These are phyloP conservation scores for Penicillium capsulatum DNA, from an alignment of 2,329 filamentous ascomycete genomes.

Conservation along the genomic window DNA sequence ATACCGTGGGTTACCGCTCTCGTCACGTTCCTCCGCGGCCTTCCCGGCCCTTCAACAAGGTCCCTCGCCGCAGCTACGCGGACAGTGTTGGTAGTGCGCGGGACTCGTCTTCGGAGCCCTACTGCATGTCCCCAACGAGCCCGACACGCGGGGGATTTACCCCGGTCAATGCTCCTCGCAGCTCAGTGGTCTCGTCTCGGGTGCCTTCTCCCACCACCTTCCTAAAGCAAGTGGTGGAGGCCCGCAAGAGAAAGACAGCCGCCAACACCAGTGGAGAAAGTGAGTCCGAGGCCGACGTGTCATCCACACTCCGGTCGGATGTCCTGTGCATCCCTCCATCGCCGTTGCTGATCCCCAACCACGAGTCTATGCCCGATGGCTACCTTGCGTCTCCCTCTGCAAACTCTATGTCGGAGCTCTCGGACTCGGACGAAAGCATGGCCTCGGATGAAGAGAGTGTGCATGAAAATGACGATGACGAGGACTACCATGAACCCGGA, in stretches of 20 bases:
- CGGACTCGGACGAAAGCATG: constrained; percentile 6
- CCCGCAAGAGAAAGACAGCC: background rate
- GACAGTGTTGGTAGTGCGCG: constrained; percentile 39
- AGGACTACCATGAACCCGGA: constrained; percentile 14
- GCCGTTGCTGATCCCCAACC: background rate
- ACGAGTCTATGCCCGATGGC: no score
- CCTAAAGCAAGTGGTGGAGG: constrained; percentile 17
- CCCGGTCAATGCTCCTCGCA: constrained; percentile 41
- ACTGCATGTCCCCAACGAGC: constrained; percentile 39
- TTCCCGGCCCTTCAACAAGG: constrained; percentile 18
- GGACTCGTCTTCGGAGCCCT: constrained; percentile 37
- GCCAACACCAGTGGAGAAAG: constrained; percentile 10
- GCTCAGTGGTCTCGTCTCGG: constrained; percentile 10
- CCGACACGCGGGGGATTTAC: constrained; percentile 40
- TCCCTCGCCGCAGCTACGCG: constrained; percentile 23
- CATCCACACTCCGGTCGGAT: constrained; percentile 11
- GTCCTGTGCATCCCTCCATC: constrained; percentile 5
- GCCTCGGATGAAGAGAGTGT: constrained; percentile 14
- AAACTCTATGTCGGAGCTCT: background rate
- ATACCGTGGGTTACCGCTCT: background rate
- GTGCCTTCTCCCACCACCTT: constrained; percentile 23
- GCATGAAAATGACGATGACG: constrained; percentile 16
- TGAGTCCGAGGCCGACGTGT: constrained; percentile 5
- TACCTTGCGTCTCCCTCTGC: no score
- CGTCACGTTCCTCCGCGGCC: background rate